Evolutionary conservation across 2,329 filamentous ascomycete genomes (phyloP).

Genomic region (Leptographium procerum): DNA sequence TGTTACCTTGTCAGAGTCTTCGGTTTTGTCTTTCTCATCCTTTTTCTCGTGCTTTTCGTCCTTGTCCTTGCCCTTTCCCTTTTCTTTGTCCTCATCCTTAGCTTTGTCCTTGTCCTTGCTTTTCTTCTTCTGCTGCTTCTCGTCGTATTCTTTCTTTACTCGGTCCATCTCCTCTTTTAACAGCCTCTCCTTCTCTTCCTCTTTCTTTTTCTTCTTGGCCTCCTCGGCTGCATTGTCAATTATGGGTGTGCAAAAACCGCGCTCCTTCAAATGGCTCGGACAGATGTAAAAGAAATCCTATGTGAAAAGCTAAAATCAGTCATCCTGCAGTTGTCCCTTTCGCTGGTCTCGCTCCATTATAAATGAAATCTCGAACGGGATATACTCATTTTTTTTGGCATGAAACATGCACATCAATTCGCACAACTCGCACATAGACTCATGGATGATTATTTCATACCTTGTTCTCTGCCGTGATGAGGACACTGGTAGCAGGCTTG

Average conservation of each 20-base stretch:
- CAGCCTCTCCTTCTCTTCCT: conserved; percentile 47
- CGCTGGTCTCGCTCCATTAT: too few species aligned
- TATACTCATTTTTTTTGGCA: not conserved
- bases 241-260: conserved; percentile 66
- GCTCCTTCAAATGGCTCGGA: conserved; percentile 68
- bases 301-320: not conserved
- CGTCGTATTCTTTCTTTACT: conserved; percentile 67
- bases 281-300: conserved; percentile 90
- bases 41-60: conserved; percentile 17
- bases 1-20: not conserved
- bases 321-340: not conserved
- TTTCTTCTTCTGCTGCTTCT: conserved; percentile 59
- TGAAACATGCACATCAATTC: not conserved
- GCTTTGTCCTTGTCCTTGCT: conserved; percentile 50
- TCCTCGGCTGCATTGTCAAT: conserved; percentile 56
- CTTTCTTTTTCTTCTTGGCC: conserved; percentile 53
- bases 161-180: conserved; percentile 44
- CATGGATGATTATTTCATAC: conserved; percentile 31
- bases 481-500: conserved; percentile 74
- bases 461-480: conserved; percentile 84
- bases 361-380: too few species aligned
- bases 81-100: conserved; percentile 34
- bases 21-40: not conserved
- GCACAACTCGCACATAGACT: not conserved
- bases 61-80: conserved; percentile 23